phyloP scores from a whole-genome alignment of 208 protist genomes.

The Naegleria fowleri region DNA sequence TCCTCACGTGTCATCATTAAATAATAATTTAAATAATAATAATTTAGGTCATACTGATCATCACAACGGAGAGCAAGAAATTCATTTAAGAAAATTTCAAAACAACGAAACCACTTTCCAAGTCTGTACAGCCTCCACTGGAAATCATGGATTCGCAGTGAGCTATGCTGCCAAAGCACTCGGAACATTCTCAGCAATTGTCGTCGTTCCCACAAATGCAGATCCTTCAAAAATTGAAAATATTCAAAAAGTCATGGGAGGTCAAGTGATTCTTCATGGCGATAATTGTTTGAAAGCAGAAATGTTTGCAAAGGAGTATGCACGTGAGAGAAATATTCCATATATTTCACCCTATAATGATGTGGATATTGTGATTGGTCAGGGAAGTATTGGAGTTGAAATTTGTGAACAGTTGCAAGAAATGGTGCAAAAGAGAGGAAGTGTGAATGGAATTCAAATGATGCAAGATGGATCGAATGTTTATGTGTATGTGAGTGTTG shows the following conservation, averaged over 20 bases:
- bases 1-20: too few species aligned
- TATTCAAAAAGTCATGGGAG: neutral
- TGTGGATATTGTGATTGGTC: neutral
- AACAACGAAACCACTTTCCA: too few species aligned
- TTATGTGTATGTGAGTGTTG: constrained; percentile 11
- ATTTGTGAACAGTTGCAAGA: neutral
- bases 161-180: neutral
- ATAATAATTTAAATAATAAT: too few species aligned
- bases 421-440: neutral
- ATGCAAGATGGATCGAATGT: neutral
- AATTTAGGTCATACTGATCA: too few species aligned
- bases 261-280: neutral
- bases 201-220: neutral
- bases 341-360: neutral
- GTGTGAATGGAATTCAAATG: neutral
- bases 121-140: neutral
- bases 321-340: neutral
- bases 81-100: too few species aligned
- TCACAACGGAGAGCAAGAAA: too few species aligned
- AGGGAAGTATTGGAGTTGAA: neutral
- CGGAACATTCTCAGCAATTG: neutral
- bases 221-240: neutral
- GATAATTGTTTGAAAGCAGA: neutral
- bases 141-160: neutral
- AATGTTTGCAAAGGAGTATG: neutral